Base-by-base conservation (phyloP, 106 monocot genomes). In the Apostasia ramifera region DNA sequence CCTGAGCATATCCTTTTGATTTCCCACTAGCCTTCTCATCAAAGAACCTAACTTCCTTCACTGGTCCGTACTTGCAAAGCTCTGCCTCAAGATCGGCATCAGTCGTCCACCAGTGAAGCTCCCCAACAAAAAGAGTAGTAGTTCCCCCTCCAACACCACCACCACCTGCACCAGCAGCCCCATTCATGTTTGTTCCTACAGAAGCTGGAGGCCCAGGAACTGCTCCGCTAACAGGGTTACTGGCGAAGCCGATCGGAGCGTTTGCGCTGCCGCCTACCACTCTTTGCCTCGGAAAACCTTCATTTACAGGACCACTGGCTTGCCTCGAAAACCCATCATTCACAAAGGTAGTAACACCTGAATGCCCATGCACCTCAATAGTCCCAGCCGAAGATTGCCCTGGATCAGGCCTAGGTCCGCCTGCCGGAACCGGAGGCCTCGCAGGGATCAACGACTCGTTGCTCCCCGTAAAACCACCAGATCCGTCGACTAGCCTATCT, bases 21-120 rank as follows among this genome's bases (percentile, higher is more conserved):
- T 94, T 94, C 8, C 94, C 94, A 38, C 94, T 90, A 2, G 94
- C 94, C 74, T 87, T 87, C 76, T 94, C 94, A 48, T 94, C 94
- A 48, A 81, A 94, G 69, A 94, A 94, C 61, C 75, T 87, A 14
- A 94, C 72, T 63, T 91, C 94, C 58, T 94, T 94, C 38, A 91
- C 83, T 56, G 78, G 85, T 13, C 94, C 94, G 53, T 88, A 94
- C 70, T 83, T 87, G 72, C 59, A 77, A 11, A 85, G 71, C 81
- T 83, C 94, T 6, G 71, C 70, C 67, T 91, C 91, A 8, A 94
- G 87, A 55, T 94, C 91, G 0, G 91, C 87, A 55, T 94, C 94
- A 0, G 94, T 94, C 3, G 94, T 94, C 94, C 90, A 90, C 90
- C 90, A 90, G 69, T 86, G 90, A 43, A 90, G 83, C 14, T 90